phyloP scores from a whole-genome alignment of 495 filamentous ascomycete genomes.

The Aspergillus coremiiformis region DNA sequence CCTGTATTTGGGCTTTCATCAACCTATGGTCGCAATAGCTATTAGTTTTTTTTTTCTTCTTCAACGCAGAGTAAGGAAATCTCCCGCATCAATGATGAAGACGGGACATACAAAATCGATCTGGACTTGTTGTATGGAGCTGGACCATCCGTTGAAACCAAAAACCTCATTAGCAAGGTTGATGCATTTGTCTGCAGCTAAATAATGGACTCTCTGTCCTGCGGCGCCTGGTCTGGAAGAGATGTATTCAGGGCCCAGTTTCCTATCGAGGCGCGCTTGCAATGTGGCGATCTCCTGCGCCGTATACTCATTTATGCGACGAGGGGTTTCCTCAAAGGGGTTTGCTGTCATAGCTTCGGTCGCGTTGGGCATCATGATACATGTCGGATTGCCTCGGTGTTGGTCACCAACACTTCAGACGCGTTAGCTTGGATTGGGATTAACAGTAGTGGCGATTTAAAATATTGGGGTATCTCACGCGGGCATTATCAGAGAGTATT shows the following conservation, averaged over 20 bases:
- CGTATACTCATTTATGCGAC: constrained; percentile 68
- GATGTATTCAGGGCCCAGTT: constrained; percentile 95
- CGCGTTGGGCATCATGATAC: constrained; percentile 34
- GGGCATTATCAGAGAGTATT: constrained; percentile 34
- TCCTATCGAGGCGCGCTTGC: constrained; percentile 77
- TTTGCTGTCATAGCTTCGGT: constrained; percentile 44
- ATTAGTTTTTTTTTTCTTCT: constrained; percentile 20
- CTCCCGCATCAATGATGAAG: too few relatives aligned
- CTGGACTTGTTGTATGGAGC: constrained; percentile 76
- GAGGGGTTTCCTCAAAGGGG: constrained; percentile 67
- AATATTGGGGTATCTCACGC: constrained; percentile 27
- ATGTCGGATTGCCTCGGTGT: constrained; percentile 44
- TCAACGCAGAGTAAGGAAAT: too few relatives aligned
- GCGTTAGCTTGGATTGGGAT: constrained; percentile 19
- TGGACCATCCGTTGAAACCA: constrained; percentile 98
- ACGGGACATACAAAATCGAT: constrained; percentile 69
- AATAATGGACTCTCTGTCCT: constrained; percentile 81
- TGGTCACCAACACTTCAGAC: constrained; percentile 68
- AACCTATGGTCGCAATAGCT: constrained; percentile 35
- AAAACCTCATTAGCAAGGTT: constrained; percentile 96
- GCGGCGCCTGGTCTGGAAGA: constrained; percentile 73
- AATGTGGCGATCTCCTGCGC: constrained; percentile 85
- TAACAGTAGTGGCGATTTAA: not conserved
- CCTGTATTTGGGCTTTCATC: constrained; percentile 54
- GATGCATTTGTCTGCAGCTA: constrained; percentile 89